Conservation (phyloP, 2,329 filamentous ascomycete genomes). For the Acrodontium crateriforme region DNA sequence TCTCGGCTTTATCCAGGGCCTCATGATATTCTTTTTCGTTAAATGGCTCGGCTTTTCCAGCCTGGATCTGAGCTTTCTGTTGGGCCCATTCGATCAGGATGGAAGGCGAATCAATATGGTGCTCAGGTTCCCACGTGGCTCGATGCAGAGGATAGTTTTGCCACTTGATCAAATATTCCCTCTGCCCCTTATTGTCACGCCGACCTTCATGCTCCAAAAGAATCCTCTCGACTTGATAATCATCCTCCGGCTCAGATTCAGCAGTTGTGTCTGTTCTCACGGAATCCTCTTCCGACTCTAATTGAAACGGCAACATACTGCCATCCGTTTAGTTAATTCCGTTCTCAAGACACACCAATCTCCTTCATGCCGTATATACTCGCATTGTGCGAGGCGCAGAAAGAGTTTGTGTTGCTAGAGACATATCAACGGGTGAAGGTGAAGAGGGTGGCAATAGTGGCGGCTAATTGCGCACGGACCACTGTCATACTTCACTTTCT, state of each 20-base stretch:
- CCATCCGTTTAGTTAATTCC: no score
- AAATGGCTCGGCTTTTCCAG: slow-evolving; percentile 11
- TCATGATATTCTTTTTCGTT: slow-evolving; percentile 11
- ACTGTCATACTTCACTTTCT: no score
- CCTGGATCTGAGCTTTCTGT: slow-evolving; percentile 7
- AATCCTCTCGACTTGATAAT: slow-evolving; percentile 20
- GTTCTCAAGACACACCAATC: no score
- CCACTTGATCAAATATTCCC: slow-evolving; percentile 20
- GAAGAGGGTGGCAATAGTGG: no score
- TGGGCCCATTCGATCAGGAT: slow-evolving; percentile 12
- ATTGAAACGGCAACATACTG: slow-evolving; percentile 5
- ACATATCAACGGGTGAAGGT: no score
- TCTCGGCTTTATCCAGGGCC: slow-evolving; percentile 4
- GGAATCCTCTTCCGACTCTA: slow-evolving; percentile 15
- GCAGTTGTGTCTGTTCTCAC: slow-evolving; percentile 16
- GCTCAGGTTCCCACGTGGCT: slow-evolving; percentile 18
- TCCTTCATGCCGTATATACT: no score
- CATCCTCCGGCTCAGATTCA: slow-evolving; percentile 9
- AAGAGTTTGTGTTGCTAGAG: no score
- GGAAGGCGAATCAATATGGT: slow-evolving; percentile 6
- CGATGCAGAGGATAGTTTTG: slow-evolving; percentile 14
- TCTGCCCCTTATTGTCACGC: slow-evolving; percentile 1
- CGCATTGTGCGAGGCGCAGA: no score
- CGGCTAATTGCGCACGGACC: no score
- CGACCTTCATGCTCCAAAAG: slow-evolving; percentile 9